phyloP scores from a whole-genome alignment of 257 asterid species.

The Solanum bulbocastanum region DNA sequence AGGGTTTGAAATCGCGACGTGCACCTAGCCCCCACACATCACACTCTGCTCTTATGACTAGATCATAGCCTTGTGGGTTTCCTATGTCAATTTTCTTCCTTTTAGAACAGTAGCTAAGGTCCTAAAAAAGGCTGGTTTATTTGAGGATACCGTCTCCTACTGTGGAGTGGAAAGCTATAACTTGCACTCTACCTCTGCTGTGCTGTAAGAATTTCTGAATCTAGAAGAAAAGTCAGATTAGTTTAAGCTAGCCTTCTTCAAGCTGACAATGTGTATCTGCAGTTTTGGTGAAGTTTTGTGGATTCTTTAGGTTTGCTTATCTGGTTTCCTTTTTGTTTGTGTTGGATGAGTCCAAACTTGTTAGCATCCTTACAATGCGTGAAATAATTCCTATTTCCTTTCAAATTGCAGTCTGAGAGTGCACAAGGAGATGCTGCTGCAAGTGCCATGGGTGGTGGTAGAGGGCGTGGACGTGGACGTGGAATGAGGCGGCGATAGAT shows the following conservation, averaged over 20 bases:
- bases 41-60: not conserved
- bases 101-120: not conserved
- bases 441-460: slow-evolving; percentile 73
- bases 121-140: not conserved
- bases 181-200: not conserved
- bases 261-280: not conserved
- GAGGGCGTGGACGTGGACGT: slow-evolving; percentile 88
- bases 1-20: not conserved
- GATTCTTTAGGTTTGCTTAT: not conserved
- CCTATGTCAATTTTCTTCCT: not conserved
- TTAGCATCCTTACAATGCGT: not conserved
- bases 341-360: not conserved
- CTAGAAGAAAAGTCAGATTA: not conserved
- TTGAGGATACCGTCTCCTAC: not conserved
- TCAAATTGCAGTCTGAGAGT: slow-evolving; percentile 72
- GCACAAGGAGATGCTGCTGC: slow-evolving; percentile 99
- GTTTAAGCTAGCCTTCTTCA: not conserved
- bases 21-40: not conserved
- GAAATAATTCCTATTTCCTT: not conserved
- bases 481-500: slow-evolving; percentile 81
- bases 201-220: not conserved
- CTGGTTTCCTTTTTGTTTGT: not conserved
- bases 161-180: not conserved
- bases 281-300: not conserved
- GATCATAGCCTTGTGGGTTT: not conserved